phyloP scores from a whole-genome alignment of 768 basidiomycete species.

The Boletus bicolor region DNA sequence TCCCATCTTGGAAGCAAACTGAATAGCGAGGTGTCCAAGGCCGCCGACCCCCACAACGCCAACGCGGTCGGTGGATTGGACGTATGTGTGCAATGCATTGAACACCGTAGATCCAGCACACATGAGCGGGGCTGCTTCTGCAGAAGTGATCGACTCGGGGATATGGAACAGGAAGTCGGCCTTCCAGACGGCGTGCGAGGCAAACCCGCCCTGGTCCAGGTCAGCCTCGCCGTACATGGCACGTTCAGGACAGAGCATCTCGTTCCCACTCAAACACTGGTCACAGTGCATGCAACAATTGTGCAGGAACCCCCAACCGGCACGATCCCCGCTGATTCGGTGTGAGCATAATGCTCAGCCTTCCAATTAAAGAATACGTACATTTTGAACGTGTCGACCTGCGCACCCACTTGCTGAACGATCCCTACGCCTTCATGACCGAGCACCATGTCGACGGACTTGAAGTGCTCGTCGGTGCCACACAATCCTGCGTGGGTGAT shows the following conservation, averaged over 20 bases:
- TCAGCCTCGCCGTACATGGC: slow-evolving; percentile 26
- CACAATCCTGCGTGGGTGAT: slow-evolving; percentile 37
- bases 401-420: slow-evolving; percentile 31
- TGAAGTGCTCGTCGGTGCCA: slow-evolving; percentile 38
- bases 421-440: slow-evolving; percentile 40
- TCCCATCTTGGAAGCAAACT: slow-evolving; percentile 40
- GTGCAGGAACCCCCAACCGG: slow-evolving; percentile 37
- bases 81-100: slow-evolving; percentile 23
- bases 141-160: slow-evolving; percentile 30
- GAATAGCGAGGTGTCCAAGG: slow-evolving; percentile 38
- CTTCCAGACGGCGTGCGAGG: slow-evolving; percentile 35
- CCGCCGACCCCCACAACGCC: slow-evolving; percentile 36
- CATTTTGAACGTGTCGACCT: slow-evolving; percentile 33
- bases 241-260: slow-evolving; percentile 25
- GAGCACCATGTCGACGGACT: slow-evolving; percentile 33
- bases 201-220: slow-evolving; percentile 35
- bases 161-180: slow-evolving; percentile 35
- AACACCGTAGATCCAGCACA: slow-evolving; percentile 38
- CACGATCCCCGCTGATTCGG: slow-evolving; percentile 32
- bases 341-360: background rate
- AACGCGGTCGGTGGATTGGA: slow-evolving; percentile 33
- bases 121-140: slow-evolving; percentile 35
- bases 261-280: slow-evolving; percentile 34
- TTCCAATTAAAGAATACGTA: slow-evolving; percentile 17
- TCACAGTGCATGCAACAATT: slow-evolving; percentile 32